Conservation (phyloP, 2,329 filamentous ascomycete genomes). For the Fulvia fulva region DNA sequence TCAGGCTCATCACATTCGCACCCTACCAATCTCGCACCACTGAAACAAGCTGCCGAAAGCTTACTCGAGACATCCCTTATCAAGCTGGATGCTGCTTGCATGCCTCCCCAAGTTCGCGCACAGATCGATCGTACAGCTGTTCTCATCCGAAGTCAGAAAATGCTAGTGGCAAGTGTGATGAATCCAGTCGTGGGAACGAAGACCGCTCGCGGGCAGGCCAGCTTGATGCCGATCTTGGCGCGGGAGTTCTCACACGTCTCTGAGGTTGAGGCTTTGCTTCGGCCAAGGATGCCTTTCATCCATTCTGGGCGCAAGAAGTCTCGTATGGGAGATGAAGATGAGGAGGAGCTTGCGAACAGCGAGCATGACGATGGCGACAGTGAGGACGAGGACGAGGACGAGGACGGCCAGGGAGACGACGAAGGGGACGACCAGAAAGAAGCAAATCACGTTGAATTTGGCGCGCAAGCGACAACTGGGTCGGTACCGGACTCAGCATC, state of each 20-base stretch:
- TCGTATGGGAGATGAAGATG: slow-evolving; percentile 10
- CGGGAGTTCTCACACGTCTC: slow-evolving; percentile 60
- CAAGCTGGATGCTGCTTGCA: slow-evolving; percentile 59
- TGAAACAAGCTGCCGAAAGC: slow-evolving; percentile 54
- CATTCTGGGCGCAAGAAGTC: slow-evolving; percentile 21
- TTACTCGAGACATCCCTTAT: slow-evolving; percentile 59
- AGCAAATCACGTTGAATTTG: neutral
- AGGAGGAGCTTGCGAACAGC: slow-evolving; percentile 4
- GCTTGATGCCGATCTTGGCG: slow-evolving; percentile 74
- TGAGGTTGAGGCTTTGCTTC: slow-evolving; percentile 67
- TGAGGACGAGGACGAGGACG: neutral
- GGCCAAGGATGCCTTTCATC: slow-evolving; percentile 46
- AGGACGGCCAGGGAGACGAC: neutral
- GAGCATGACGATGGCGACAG: slow-evolving; percentile 1
- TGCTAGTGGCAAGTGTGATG: slow-evolving; percentile 77
- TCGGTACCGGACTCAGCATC: neutral
- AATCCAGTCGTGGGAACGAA: slow-evolving; percentile 60
- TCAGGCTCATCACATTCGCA: slow-evolving; percentile 10
- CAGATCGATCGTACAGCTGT: slow-evolving; percentile 80
- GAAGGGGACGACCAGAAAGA: neutral
- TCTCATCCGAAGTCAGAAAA: slow-evolving; percentile 62
- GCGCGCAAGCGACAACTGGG: neutral
- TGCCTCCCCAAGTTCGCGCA: slow-evolving; percentile 68
- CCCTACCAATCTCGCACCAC: slow-evolving; percentile 39
- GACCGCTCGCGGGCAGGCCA: slow-evolving; percentile 50